Percentiles rank a stretch among this genome's conserved stretches.
Evolutionary conservation across 306 rosid genomes (phyloP).

Genomic region (Heteromeles arbutifolia): DNA sequence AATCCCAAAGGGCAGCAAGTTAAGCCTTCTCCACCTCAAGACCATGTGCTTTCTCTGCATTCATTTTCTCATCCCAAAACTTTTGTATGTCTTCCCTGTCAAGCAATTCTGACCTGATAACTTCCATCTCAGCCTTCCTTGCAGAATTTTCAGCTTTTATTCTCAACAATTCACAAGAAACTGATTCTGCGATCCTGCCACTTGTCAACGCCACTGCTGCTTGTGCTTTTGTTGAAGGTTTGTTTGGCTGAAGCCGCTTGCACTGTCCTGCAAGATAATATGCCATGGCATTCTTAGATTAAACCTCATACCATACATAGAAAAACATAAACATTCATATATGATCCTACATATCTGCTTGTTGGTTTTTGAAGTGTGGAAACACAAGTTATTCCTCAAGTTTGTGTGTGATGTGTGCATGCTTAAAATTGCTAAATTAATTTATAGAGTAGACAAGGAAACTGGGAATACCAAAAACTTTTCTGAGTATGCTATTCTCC

Average conservation of each 20-base stretch:
- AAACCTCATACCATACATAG: not conserved
- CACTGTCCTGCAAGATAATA: conserved; percentile 63
- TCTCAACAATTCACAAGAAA: conserved; percentile 55
- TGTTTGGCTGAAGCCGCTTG: conserved; percentile 87
- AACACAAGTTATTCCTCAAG: not conserved
- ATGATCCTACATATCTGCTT: not conserved
- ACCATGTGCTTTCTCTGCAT: conserved; percentile 57
- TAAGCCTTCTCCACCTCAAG: conserved; percentile 54
- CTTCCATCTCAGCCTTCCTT: conserved; percentile 59
- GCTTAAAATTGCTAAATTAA: not conserved
- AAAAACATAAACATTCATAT: not conserved
- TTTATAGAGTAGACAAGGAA: not conserved
- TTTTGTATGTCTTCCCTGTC: conserved; percentile 67
- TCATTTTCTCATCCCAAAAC: conserved; percentile 64
- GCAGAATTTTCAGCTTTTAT: conserved; percentile 54
- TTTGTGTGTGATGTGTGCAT: not conserved
- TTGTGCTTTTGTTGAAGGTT: conserved; percentile 82
- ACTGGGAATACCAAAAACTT: conserved; percentile 66
- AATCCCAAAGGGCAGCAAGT: conserved; percentile 38
- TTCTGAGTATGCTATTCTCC: conserved; percentile 69
- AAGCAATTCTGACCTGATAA: conserved; percentile 58
- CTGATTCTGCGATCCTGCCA: conserved; percentile 65
- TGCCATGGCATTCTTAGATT: not conserved
- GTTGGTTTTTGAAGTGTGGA: not conserved
- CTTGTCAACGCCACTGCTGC: conserved; percentile 74